A percentile compares a stretch with the other conserved stretches of the same genome.
Conservation (phyloP, 148 eudicot genomes). For the Silene conica region DNA sequence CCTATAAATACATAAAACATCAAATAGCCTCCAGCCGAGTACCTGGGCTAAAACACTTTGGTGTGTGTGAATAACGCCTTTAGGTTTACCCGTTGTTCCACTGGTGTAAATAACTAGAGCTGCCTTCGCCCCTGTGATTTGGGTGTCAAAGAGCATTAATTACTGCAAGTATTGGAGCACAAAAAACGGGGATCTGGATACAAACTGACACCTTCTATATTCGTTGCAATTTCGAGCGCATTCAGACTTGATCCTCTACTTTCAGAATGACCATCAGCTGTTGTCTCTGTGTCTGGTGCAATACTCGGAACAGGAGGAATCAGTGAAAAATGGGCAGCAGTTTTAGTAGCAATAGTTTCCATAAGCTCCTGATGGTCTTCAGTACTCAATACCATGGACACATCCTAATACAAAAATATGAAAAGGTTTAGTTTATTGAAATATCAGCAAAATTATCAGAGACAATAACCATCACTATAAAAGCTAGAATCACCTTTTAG, state of each 20-base stretch:
- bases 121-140: conserved; percentile 58
- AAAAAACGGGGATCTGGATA: background rate
- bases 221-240: conserved; percentile 29
- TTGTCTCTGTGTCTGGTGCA: conserved; percentile 20
- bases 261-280: conserved; percentile 25
- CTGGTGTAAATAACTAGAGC: conserved; percentile 92
- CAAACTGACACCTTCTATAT: conserved; percentile 45
- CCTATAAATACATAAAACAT: background rate
- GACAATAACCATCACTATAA: background rate
- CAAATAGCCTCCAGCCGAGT: conserved; percentile 10
- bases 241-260: conserved; percentile 27
- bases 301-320: conserved; percentile 60
- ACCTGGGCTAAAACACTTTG: conserved; percentile 87
- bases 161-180: conserved; percentile 9
- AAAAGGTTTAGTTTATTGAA: conserved; percentile 18
- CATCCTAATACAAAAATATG: conserved; percentile 47
- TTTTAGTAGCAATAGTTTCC: conserved; percentile 75
- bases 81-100: conserved; percentile 98
- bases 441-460: conserved; percentile 11
- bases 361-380: conserved; percentile 86
- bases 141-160: conserved; percentile 8
- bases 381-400: conserved; percentile 81
- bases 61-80: conserved; percentile 98
- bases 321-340: conserved; percentile 64
- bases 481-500: conserved; percentile 2